phyloP scores from a whole-genome alignment of 805 yeast genomes.

The Ogataea thermomethanolica region DNA sequence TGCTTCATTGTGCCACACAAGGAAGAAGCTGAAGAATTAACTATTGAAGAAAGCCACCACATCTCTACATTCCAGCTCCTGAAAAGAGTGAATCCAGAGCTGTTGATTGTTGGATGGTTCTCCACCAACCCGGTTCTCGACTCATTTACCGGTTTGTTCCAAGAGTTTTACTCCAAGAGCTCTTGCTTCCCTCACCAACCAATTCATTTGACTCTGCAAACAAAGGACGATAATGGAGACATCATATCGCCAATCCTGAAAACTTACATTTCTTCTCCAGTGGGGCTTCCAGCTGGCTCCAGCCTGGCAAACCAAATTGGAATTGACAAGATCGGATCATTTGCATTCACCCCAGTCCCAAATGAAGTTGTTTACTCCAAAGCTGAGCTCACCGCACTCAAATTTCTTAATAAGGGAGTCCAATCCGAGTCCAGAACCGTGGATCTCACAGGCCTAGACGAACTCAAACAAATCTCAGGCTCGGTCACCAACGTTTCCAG shows the following conservation, averaged over 20 bases:
- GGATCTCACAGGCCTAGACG: constrained; percentile 36
- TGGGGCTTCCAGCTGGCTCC: constrained; percentile 51
- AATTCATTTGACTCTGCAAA: constrained; percentile 70
- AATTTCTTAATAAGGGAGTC: constrained; percentile 41
- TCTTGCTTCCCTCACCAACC: constrained; percentile 76
- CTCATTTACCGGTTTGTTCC: constrained; percentile 70
- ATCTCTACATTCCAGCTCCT: constrained; percentile 65
- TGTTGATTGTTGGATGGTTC: constrained; percentile 83
- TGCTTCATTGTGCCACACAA: constrained; percentile 80
- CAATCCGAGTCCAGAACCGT: constrained; percentile 31
- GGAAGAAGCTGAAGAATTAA: constrained; percentile 71
- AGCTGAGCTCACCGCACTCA: constrained; percentile 59
- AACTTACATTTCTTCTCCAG: constrained; percentile 75
- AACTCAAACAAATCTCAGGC: constrained; percentile 42
- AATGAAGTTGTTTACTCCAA: constrained; percentile 54
- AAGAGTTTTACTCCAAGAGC: constrained; percentile 73
- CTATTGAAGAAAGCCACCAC: constrained; percentile 75
- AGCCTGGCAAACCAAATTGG: constrained; percentile 35
- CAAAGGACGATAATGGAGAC: constrained; percentile 44
- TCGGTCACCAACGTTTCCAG: constrained; percentile 45
- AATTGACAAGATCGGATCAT: constrained; percentile 42
- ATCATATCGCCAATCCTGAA: constrained; percentile 51
- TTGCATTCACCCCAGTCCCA: constrained; percentile 75
- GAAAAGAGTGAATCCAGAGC: constrained; percentile 76
- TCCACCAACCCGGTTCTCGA: constrained; percentile 58